A percentile compares a stretch with the other conserved stretches of the same genome.
Conservation (phyloP, 2,329 filamentous ascomycete species). For the Ilyonectria robusta region DNA sequence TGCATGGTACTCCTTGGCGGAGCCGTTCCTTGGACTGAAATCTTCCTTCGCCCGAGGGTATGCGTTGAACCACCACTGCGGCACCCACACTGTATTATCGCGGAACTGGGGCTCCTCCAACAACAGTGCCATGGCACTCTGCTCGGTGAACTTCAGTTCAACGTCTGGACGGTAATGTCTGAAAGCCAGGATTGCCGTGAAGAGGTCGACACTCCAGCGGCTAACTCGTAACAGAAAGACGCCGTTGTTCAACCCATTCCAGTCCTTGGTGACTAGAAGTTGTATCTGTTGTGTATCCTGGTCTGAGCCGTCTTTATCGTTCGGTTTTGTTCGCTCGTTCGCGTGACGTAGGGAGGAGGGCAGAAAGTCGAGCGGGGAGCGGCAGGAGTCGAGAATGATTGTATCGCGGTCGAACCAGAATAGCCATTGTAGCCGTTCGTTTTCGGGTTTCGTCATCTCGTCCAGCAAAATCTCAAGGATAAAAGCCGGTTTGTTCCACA, state of each 20-base stretch:
- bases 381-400: slow-evolving; percentile 37
- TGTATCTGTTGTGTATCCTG: neutral
- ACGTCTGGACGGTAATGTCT: slow-evolving; percentile 31
- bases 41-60: slow-evolving; percentile 21
- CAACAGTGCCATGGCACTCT: slow-evolving; percentile 39
- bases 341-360: neutral
- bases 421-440: slow-evolving; percentile 34
- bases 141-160: slow-evolving; percentile 32
- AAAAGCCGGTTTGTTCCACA: slow-evolving; percentile 20
- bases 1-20: neutral
- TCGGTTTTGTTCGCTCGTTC: neutral
- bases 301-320: neutral
- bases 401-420: slow-evolving; percentile 40
- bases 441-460: slow-evolving; percentile 32
- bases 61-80: slow-evolving; percentile 40
- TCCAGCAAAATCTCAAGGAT: slow-evolving; percentile 20
- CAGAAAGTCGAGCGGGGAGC: slow-evolving; percentile 24
- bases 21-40: neutral
- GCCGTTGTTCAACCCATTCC: slow-evolving; percentile 40
- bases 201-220: slow-evolving; percentile 34
- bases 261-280: slow-evolving; percentile 32
- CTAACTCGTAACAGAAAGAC: slow-evolving; percentile 37
- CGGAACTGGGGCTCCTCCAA: slow-evolving; percentile 27
- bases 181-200: slow-evolving; percentile 35
- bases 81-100: slow-evolving; percentile 23